Base-by-base conservation (phyloP, 2,329 filamentous ascomycete genomes). In the Acrocalymma vagum region DNA sequence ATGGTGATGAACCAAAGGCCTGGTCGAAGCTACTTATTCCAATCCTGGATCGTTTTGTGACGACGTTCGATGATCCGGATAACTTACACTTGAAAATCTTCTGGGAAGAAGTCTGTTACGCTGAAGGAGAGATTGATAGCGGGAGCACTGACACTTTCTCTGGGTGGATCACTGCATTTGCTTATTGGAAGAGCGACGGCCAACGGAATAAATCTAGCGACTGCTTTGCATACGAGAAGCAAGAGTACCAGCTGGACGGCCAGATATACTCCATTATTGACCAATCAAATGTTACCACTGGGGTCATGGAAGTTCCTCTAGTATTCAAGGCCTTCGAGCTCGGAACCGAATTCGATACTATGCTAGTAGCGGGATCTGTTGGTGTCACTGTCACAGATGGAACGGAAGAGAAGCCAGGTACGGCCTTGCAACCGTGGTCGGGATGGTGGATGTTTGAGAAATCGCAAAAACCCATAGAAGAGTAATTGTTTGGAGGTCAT, bases 1-100 rank as follows among this genome's bases (percentile, higher is more conserved):
- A 77, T 37, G 79, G 78, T 0, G 26, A 55, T 1, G 72, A 82
- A 53, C 66, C 76, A 0, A 48, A 48, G 55, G 18, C 80, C 7
- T 75, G 41, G 63, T 60, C 1, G 34, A 16, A 55, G 0, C 67
- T 72, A 5, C 62, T 82, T 7, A 51, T 51, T 2, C 76, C 78
- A 0, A 73, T 82, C 9, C 51, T 81, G 13, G 55, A 52, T 7
- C 58, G 69, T 3, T 78, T 82, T 39, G 69, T 81, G 2, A 29
- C 20, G 4, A 71, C 69, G 3, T 81, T 79, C 53, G 69, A 76
- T n/a, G 9, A 34, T 3, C 45, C 55, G 2, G 38, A 41, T 15
- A 58, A 67, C 8, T 67, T 70, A 0, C 55, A 64, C 2, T 60
- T 63, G 23, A 29, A 53, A 0, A 41, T 53, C 1, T 80, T 80